These are phyloP conservation scores for Trichoderma gamsii DNA, from an alignment of 495 filamentous ascomycete genomes.

Conservation along the genomic window DNA sequence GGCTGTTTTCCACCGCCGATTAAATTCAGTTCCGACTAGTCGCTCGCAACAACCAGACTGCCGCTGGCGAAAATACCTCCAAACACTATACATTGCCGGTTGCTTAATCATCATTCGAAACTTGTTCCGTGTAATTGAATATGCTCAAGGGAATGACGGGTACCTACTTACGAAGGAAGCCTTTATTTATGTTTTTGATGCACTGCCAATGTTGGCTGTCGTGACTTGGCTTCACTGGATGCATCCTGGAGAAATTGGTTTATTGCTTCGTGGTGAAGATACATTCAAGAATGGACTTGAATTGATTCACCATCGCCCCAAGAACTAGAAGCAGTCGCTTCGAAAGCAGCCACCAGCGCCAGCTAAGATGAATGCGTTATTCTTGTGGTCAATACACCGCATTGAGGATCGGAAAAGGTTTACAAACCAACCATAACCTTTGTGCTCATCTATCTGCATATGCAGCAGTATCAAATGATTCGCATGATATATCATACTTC, in stretches of 20 bases:
- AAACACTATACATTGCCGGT: not conserved
- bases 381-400: too few species aligned
- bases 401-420: too few species aligned
- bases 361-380: too few species aligned
- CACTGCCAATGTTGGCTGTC: not conserved
- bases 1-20: not conserved
- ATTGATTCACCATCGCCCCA: not conserved
- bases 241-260: not conserved
- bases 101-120: not conserved
- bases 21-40: not conserved
- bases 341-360: too few species aligned
- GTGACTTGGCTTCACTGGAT: conserved; percentile 4
- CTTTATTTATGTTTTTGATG: conserved; percentile 3
- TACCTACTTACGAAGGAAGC: not conserved
- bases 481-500: too few species aligned
- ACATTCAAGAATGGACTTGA: not conserved
- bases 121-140: not conserved
- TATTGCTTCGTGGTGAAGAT: not conserved
- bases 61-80: not conserved
- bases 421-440: too few species aligned
- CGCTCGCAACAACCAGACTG: not conserved
- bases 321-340: not conserved
- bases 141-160: conserved; percentile 5
- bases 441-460: too few species aligned
- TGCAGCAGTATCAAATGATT: too few species aligned